Evolutionary conservation across 192 early-diverging fungal species (phyloP), one percentile per base, ranked within the genome.

Genomic region (Linderina pennispora): DNA sequence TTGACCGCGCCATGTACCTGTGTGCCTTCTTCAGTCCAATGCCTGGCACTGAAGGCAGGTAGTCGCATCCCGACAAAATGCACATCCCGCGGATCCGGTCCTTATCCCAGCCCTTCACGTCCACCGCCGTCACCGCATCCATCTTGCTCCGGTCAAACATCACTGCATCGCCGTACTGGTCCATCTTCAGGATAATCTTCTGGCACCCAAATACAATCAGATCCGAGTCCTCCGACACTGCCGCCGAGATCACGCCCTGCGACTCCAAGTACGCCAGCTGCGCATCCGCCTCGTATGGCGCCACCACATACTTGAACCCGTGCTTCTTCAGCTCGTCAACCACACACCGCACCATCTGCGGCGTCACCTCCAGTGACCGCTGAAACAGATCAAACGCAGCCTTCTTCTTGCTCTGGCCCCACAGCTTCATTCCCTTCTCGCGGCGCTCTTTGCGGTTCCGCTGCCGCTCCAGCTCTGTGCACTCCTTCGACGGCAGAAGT

Each of bases 51-150:
- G 85, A 90, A 0, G 84, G 79, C 14, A 93, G 57, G 51, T 99
- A 99, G 49, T 99, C 97, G 58, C 97, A 99, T n/a, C 97, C 97
- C 0, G 88, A 82, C n/a, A 99, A 43, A 23, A 99, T 98, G 51
- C 92, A 93, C 88, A 94, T 87, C 9, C 90, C 80, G 8, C 90
- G 82, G 43, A 99, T 79, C 38, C 74, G 65, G 1, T 50, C 60
- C 17, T 72, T 43, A 3, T 45, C 60, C 86, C 85, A 89, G n/a
- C 73, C 68, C 7, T 43, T 36, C 14, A 88, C 55, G 13, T 74
- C 68, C 4, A 81, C 56, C 2, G 77, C 76, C 14, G 54, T 50
- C 0, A 67, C 74, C 3, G 61, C 21, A 14, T 54, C 43, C 40
- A 97, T 41, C 24, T 79, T 66, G 9, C 55, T 53, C 2, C 77